phyloP scores from a whole-genome alignment of 306 rosid species.

The Cucumis hystrix region DNA sequence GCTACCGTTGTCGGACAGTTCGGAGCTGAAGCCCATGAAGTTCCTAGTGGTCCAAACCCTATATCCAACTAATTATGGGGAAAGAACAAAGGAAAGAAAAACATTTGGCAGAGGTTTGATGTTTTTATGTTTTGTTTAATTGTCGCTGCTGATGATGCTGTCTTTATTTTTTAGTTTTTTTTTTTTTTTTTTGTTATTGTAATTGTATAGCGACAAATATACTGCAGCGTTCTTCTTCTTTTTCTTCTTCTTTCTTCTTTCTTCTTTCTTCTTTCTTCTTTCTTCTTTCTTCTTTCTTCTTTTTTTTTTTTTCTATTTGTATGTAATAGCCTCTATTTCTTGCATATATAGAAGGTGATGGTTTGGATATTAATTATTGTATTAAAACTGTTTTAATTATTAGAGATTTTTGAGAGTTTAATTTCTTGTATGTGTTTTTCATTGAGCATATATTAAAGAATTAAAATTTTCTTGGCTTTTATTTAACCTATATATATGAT shows the following conservation, averaged over 20 bases:
- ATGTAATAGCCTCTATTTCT: slow-evolving; percentile 4
- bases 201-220: slow-evolving; percentile 11
- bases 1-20: not conserved
- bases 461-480: not conserved
- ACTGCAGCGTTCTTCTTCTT: not conserved
- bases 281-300: not conserved
- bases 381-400: not conserved
- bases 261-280: not conserved
- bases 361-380: slow-evolving; percentile 1
- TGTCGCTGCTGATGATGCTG: slow-evolving; percentile 4
- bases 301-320: not conserved
- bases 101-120: slow-evolving; percentile 4
- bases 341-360: slow-evolving; percentile 9
- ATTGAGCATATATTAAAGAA: not conserved
- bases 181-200: too few relatives aligned
- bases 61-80: slow-evolving; percentile 6
- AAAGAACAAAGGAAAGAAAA: not conserved
- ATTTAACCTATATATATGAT: not conserved
- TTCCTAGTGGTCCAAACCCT: slow-evolving; percentile 17
- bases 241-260: not conserved
- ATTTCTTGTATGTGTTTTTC: not conserved
- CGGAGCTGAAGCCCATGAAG: slow-evolving; percentile 11
- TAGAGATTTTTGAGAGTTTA: not conserved
- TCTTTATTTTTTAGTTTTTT: not conserved
- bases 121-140: not conserved